These are phyloP conservation scores for Hura crepitans DNA, from an alignment of 441 rosid species.

Conservation along the genomic window DNA sequence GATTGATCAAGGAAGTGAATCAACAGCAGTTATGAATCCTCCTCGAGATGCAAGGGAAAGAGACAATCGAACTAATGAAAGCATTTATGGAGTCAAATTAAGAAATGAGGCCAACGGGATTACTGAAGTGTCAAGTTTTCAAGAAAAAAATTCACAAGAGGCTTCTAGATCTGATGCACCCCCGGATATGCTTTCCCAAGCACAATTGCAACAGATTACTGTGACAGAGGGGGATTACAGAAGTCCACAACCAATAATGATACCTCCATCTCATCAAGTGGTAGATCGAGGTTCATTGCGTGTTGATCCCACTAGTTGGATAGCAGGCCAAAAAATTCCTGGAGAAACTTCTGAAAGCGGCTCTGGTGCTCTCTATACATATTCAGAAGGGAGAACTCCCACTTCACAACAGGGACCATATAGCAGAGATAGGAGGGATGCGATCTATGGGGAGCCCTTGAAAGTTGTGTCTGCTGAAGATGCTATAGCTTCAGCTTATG, in stretches of 20 bases:
- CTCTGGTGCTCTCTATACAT: constrained; percentile 28
- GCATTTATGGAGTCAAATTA: constrained; percentile 32
- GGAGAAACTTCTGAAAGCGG: constrained; percentile 42
- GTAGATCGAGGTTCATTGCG: constrained; percentile 37
- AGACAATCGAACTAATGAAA: constrained; percentile 31
- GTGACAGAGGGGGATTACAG: constrained; percentile 33
- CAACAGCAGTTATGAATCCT: constrained; percentile 31
- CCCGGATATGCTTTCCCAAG: constrained; percentile 32
- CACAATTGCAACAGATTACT: constrained; percentile 34
- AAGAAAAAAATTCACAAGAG: constrained; percentile 30
- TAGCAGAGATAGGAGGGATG: constrained; percentile 30
- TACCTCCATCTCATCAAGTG: constrained; percentile 55
- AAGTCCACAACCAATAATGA: constrained; percentile 44
- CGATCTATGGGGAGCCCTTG: constrained; percentile 32
- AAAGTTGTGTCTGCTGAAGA: constrained; percentile 35
- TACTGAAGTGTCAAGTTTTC: constrained; percentile 29
- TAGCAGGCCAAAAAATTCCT: constrained; percentile 34
- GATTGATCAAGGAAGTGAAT: constrained; percentile 39
- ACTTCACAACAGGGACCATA: constrained; percentile 23
- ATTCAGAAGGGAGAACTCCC: constrained; percentile 34
- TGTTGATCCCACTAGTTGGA: constrained; percentile 28
- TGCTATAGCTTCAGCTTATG: constrained; percentile 62
- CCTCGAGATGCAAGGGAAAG: constrained; percentile 32
- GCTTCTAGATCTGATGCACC: constrained; percentile 45
- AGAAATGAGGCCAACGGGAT: constrained; percentile 27